Conservation (phyloP, 257 asterid genomes). For the Knoxia roxburghii region DNA sequence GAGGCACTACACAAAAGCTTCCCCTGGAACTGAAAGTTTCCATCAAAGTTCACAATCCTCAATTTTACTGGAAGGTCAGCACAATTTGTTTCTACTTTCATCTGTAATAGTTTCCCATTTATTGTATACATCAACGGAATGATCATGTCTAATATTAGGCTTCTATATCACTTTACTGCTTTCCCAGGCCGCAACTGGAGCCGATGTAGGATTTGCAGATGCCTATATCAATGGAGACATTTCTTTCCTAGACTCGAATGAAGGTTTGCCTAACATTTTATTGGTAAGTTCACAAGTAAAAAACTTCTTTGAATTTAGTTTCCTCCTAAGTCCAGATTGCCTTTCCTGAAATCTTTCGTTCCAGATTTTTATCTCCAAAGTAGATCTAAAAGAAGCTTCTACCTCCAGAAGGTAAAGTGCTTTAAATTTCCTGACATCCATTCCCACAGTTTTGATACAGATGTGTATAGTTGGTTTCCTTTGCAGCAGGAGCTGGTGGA, state of each 20-base stretch:
- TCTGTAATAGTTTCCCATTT: too few species aligned
- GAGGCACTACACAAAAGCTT: constrained; percentile 40
- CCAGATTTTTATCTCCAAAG: constrained; percentile 65
- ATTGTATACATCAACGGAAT: too few species aligned
- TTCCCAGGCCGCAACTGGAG: neutral
- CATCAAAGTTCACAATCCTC: constrained; percentile 65
- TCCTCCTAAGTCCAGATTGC: neutral
- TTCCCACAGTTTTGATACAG: neutral
- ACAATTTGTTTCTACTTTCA: neutral
- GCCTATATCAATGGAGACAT: constrained; percentile 6
- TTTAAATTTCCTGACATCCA: neutral
- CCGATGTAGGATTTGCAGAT: constrained; percentile 8
- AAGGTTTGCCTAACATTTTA: constrained; percentile 3
- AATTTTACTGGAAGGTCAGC: constrained; percentile 79
- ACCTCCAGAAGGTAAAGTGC: too few species aligned
- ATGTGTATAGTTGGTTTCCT: neutral
- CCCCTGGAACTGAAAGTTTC: constrained; percentile 47
- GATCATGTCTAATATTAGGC: too few species aligned
- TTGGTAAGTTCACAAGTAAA: neutral
- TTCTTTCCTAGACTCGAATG: constrained; percentile 1
- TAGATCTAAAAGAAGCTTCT: too few species aligned
- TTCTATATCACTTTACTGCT: neutral
- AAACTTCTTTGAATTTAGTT: neutral
- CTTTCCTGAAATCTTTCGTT: constrained; percentile 19
- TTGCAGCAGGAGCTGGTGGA: constrained; percentile 86